A percentile compares a stretch with the other conserved stretches of the same genome.
Conservation (phyloP, 148 eudicot genomes). For the Spergularia marina region DNA sequence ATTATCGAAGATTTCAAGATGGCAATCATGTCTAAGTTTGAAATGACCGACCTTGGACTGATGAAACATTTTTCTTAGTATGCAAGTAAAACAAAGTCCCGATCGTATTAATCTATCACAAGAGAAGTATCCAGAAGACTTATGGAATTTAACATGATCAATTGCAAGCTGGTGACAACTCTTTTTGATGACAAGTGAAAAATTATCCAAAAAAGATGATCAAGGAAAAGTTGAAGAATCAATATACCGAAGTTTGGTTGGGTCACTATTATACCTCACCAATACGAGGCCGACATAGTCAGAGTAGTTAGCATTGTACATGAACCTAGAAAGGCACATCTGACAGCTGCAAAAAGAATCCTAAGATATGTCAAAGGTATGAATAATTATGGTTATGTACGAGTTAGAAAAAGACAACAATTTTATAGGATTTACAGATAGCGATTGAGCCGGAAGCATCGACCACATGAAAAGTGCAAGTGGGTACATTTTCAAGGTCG, state of each 20-base stretch:
- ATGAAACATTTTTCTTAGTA: constrained; percentile 3
- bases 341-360: too few relatives aligned
- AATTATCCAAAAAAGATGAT: neutral
- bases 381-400: too few relatives aligned
- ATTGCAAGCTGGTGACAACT: constrained; percentile 1
- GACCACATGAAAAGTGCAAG: too few relatives aligned
- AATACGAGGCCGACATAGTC: neutral
- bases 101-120: neutral
- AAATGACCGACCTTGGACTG: neutral
- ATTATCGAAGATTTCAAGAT: neutral
- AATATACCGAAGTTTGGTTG: neutral
- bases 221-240: neutral
- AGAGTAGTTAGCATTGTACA: neutral
- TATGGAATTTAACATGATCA: neutral
- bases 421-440: too few relatives aligned
- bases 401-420: too few relatives aligned
- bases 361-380: too few relatives aligned
- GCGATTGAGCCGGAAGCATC: too few relatives aligned
- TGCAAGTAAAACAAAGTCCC: neutral
- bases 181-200: neutral
- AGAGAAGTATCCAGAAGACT: neutral
- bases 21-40: neutral
- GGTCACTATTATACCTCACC: neutral
- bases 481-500: too few relatives aligned
- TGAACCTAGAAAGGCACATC: neutral